phyloP scores from a whole-genome alignment of 2,329 filamentous ascomycete species.

The Claviceps fusiformis region DNA sequence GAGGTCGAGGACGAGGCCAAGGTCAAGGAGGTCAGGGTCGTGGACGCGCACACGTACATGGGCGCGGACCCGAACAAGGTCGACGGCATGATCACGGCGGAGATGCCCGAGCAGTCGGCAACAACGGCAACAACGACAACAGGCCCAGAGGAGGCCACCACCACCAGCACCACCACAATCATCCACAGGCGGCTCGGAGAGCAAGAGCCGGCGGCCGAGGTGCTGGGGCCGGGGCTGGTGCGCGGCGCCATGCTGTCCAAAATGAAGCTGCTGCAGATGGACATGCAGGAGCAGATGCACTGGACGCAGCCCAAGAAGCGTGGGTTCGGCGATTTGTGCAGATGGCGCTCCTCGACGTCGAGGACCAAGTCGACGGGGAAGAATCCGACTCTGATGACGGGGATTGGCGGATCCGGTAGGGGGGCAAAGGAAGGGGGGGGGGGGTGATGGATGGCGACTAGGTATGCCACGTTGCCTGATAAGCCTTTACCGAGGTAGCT shows the following conservation, averaged over 20 bases:
- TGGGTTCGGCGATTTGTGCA: conserved; percentile 43
- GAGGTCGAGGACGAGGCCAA: background rate
- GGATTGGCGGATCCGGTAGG: conserved; percentile 2
- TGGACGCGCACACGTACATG: background rate
- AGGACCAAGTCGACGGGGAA: conserved; percentile 32
- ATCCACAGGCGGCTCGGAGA: background rate
- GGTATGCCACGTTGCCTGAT: background rate
- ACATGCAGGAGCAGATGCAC: conserved; percentile 13
- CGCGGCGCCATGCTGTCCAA: conserved; percentile 1
- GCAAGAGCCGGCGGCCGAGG: background rate
- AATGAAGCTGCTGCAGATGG: conserved; percentile 3
- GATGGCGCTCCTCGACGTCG: conserved; percentile 38
- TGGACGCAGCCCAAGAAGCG: conserved; percentile 33
- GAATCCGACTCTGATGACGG: conserved; percentile 23
- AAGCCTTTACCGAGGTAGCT: background rate
- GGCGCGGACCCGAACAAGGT: background rate
- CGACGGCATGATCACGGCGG: background rate
- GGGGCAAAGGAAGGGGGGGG: too few relatives aligned
- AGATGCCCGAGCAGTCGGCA: background rate
- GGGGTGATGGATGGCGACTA: background rate
- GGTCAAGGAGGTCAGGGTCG: background rate
- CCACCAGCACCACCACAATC: background rate
- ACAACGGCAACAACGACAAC: background rate
- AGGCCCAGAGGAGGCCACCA: background rate
- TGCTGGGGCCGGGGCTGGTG: background rate